Base-by-base conservation (phyloP, 2,329 filamentous ascomycete species). In the Epichloe scottii region DNA sequence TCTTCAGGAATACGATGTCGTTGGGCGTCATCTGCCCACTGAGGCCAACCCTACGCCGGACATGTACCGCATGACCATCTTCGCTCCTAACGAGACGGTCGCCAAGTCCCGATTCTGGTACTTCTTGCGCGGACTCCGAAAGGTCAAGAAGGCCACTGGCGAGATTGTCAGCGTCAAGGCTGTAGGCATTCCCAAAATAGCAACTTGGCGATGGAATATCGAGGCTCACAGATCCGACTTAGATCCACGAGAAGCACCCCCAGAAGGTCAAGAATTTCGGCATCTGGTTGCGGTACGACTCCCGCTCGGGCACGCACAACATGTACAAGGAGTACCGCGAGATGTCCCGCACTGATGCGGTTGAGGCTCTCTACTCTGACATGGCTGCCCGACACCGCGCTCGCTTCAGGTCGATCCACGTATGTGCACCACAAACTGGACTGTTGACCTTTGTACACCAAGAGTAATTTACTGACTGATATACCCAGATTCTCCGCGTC, bases 311-410 rank as follows among this genome's bases (percentile, higher is more conserved):
- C 67, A 98, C 93, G 68, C 93, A 98, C 89, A 98, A 98, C 87
- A 98, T 98, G 93, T 98, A 98, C 89, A 97, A 97, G 85, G 93
- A 98, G 85, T 97, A 96, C 87, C 88, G 93, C 72, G 93, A 97
- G 82, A 87, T 97, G 82, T 91, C 87, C 71, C 83, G 93, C 75
- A 87, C 85, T 68, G 91, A 93, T 63, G 93, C 93, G 62, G 91
- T 97, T 68, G 87, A 97, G 77, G 77, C 91, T 63, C 84, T 98
- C 71, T 98, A 98, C 86, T 87, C 93, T 77, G 93, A 98, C 80
- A 97, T 98, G 93, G 89, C 93, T 65, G 91, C 94, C 74, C 89
- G 93, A 73, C 93, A 98, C 84, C 89, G 68, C 63, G 85, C 93
- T 69, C 88, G 93, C 68, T 98, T 98, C 82, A 84, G 93, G 77